Evolutionary conservation across 1,284 basidiomycete genomes (phyloP).

Genomic region (Meira nashicola): DNA sequence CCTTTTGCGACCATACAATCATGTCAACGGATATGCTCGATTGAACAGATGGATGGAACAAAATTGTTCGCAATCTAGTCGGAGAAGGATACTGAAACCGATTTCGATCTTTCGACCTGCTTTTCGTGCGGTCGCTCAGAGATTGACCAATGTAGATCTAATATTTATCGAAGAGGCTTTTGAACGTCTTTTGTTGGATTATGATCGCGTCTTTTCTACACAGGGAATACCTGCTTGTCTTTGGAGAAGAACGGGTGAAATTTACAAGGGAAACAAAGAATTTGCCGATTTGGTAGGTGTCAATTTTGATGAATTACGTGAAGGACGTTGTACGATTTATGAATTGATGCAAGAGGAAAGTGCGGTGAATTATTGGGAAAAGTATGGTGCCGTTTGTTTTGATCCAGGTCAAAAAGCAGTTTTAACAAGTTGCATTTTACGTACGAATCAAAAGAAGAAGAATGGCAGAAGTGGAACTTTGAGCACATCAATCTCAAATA

Average conservation of each 20-base stretch:
- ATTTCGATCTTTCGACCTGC: slow-evolving; percentile 86
- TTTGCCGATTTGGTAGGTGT: slow-evolving; percentile 82
- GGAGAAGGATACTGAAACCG: slow-evolving; percentile 81
- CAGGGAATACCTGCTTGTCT: slow-evolving; percentile 88
- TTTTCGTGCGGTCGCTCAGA: slow-evolving; percentile 74
- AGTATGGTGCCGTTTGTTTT: slow-evolving; percentile 60
- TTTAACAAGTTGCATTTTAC: slow-evolving; percentile 81
- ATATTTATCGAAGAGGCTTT: slow-evolving; percentile 83
- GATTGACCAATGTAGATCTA: slow-evolving; percentile 87
- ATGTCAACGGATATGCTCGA: slow-evolving; percentile 60
- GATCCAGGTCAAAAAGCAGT: slow-evolving; percentile 77
- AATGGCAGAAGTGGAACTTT: background rate
- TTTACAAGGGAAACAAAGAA: slow-evolving; percentile 91
- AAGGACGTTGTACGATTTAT: slow-evolving; percentile 90
- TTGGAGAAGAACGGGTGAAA: slow-evolving; percentile 94
- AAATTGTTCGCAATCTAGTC: slow-evolving; percentile 61
- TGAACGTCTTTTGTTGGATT: slow-evolving; percentile 87
- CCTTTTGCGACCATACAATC: slow-evolving; percentile 88
- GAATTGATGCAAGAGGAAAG: slow-evolving; percentile 72
- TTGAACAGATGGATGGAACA: slow-evolving; percentile 76
- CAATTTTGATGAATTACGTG: slow-evolving; percentile 72
- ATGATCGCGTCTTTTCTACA: slow-evolving; percentile 76
- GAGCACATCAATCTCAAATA: too few relatives aligned
- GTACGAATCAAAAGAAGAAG: slow-evolving; percentile 1
- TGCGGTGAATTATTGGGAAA: slow-evolving; percentile 92